A percentile compares a stretch with the other conserved stretches of the same genome.
These are phyloP conservation scores for Mycena filopes DNA, from an alignment of 768 basidiomycete genomes.

Conservation along the genomic window DNA sequence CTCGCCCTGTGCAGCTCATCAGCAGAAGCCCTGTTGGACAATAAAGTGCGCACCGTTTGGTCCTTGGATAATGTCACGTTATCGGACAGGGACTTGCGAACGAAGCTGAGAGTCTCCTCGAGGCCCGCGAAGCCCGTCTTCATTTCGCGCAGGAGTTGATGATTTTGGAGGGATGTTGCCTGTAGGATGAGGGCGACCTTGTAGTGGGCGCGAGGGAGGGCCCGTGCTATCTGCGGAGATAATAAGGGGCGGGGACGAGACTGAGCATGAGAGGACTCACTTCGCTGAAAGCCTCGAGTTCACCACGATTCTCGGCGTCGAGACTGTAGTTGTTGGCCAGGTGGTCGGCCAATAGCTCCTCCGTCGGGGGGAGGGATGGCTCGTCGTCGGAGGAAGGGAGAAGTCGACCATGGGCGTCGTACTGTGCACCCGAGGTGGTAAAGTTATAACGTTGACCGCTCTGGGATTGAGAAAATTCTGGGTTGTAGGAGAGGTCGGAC, in stretches of 20 bases:
- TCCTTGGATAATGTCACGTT: background rate
- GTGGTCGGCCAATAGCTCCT: background rate
- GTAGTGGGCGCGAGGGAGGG: background rate
- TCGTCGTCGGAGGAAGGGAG: background rate
- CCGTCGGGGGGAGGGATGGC: background rate
- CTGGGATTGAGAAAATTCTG: too few relatives aligned
- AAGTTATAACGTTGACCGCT: too few relatives aligned
- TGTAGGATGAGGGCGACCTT: constrained; percentile 10
- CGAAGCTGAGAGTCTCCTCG: background rate
- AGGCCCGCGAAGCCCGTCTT: background rate
- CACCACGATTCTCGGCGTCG: background rate
- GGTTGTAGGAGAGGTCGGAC: too few relatives aligned
- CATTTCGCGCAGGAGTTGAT: background rate
- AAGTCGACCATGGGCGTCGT: background rate
- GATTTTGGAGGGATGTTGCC: background rate
- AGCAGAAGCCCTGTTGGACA: background rate
- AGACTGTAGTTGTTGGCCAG: constrained; percentile 15
- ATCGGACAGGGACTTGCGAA: background rate
- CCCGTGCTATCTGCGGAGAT: background rate
- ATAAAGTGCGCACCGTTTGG: background rate
- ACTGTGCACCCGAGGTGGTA: background rate
- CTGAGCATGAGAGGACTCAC: background rate
- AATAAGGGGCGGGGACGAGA: background rate
- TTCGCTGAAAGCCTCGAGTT: constrained; percentile 6
- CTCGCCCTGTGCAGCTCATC: background rate